phyloP scores from a whole-genome alignment of 1,284 basidiomycete genomes.

The Ustanciosporium gigantosporum region DNA sequence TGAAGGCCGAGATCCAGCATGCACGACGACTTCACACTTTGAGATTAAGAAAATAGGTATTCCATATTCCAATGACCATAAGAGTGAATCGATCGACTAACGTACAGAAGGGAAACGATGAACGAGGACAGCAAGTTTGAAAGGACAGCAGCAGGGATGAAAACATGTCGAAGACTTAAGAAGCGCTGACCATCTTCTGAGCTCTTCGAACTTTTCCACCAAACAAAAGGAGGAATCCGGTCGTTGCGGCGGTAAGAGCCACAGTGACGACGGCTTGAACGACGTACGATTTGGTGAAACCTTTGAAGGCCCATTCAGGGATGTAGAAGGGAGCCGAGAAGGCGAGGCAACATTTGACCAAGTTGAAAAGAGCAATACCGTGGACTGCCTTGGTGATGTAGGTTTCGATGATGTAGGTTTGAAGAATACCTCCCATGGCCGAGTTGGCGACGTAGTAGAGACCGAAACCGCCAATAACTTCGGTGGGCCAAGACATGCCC shows the following conservation, averaged over 20 bases:
- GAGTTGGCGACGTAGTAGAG: constrained; percentile 53
- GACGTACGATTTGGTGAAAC: constrained; percentile 48
- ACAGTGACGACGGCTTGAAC: constrained; percentile 55
- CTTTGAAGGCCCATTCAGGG: constrained; percentile 52
- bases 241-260: constrained; percentile 40
- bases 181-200: constrained; percentile 40
- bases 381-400: constrained; percentile 56
- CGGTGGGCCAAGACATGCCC: constrained; percentile 57
- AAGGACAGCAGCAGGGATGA: too few relatives aligned
- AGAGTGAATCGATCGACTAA: too few relatives aligned
- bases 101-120: too few relatives aligned
- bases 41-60: too few relatives aligned
- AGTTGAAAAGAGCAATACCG: constrained; percentile 61
- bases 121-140: too few relatives aligned
- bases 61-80: too few relatives aligned
- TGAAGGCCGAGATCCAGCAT: too few relatives aligned
- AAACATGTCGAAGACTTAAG: too few relatives aligned
- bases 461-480: constrained; percentile 59
- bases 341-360: constrained; percentile 62
- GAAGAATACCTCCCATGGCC: constrained; percentile 21
- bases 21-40: too few relatives aligned
- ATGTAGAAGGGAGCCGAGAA: constrained; percentile 61
- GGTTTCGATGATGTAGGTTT: constrained; percentile 60
- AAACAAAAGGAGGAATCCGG: constrained; percentile 35
- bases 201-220: constrained; percentile 26